Conservation (phyloP, 306 rosid genomes). For the Coriaria nepalensis region DNA sequence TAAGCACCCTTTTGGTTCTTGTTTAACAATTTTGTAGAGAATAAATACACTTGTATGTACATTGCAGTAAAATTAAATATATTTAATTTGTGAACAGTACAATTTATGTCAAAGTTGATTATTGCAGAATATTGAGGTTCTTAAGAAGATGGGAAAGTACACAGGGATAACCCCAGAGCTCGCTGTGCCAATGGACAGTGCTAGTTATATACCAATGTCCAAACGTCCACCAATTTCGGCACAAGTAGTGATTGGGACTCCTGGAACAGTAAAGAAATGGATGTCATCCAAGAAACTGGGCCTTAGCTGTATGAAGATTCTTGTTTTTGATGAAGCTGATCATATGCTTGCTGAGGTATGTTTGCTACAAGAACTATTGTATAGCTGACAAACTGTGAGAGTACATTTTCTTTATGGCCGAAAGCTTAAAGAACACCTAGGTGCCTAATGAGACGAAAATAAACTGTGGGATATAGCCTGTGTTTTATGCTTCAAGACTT, state of each 20-base stretch:
- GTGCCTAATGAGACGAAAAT: no score
- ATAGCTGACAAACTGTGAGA: not conserved
- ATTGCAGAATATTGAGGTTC: constrained; percentile 70
- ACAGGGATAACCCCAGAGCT: constrained; percentile 60
- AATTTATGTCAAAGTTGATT: not conserved
- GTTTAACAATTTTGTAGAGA: no score
- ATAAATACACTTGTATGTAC: no score
- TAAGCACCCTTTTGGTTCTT: no score
- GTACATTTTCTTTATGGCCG: not conserved
- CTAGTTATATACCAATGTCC: constrained; percentile 15
- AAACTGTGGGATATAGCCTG: no score
- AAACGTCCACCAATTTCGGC: constrained; percentile 49
- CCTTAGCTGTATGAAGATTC: constrained; percentile 37
- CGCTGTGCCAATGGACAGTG: constrained; percentile 54
- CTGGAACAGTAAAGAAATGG: constrained; percentile 74
- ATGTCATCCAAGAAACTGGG: constrained; percentile 45
- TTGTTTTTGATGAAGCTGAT: constrained; percentile 94
- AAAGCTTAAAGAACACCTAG: not conserved
- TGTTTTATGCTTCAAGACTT: not conserved
- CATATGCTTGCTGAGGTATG: constrained; percentile 69
- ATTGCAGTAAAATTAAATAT: no score
- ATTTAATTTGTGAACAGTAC: no score
- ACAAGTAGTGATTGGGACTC: constrained; percentile 84
- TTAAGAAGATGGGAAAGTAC: constrained; percentile 71
- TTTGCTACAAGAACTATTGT: not conserved